A percentile compares a stretch with the other conserved stretches of the same genome.
These are phyloP conservation scores for Niebla homalea DNA, from an alignment of 495 filamentous ascomycete genomes.

Conservation along the genomic window DNA sequence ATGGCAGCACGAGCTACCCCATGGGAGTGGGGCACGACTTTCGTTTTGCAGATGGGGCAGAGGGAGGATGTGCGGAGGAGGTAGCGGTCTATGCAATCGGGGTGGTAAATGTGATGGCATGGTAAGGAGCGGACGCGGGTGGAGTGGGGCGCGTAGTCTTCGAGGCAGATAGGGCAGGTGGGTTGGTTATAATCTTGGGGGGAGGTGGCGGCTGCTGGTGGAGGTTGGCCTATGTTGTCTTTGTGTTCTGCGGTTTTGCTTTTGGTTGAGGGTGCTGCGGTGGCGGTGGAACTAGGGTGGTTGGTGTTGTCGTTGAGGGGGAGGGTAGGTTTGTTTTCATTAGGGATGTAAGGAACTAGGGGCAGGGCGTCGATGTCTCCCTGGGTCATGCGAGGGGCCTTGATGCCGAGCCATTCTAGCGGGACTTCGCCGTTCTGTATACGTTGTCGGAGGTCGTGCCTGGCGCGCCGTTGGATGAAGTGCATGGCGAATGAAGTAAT, in stretches of 20 bases:
- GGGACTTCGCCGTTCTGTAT: slow-evolving; percentile 66
- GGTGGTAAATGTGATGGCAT: slow-evolving; percentile 84
- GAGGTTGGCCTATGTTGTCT: background rate
- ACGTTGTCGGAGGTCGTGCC: slow-evolving; percentile 49
- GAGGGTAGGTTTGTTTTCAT: slow-evolving; percentile 5
- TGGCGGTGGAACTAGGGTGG: slow-evolving; percentile 18
- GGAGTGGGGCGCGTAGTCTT: slow-evolving; percentile 53
- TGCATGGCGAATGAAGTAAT: slow-evolving; percentile 61
- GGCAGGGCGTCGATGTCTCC: slow-evolving; percentile 53
- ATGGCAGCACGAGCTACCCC: slow-evolving; percentile 35
- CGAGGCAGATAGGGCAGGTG: slow-evolving; percentile 74
- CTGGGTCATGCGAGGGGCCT: slow-evolving; percentile 54
- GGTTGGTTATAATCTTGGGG: slow-evolving; percentile 49
- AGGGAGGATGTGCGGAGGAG: slow-evolving; percentile 57
- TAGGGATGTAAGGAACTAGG: slow-evolving; percentile 46
- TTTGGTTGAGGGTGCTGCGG: slow-evolving; percentile 12
- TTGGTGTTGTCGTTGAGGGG: background rate
- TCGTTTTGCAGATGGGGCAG: slow-evolving; percentile 79
- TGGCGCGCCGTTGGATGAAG: slow-evolving; percentile 51
- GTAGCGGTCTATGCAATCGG: slow-evolving; percentile 75
- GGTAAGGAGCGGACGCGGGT: slow-evolving; percentile 71
- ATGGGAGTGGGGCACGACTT: slow-evolving; percentile 51
- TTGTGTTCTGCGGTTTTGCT: background rate
- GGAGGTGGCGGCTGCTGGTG: slow-evolving; percentile 11
- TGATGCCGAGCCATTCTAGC: slow-evolving; percentile 67